Evolutionary conservation across 148 eudicot species (phyloP), one percentile per base, ranked within the genome.

Genomic region (Fagopyrum esculentum): DNA sequence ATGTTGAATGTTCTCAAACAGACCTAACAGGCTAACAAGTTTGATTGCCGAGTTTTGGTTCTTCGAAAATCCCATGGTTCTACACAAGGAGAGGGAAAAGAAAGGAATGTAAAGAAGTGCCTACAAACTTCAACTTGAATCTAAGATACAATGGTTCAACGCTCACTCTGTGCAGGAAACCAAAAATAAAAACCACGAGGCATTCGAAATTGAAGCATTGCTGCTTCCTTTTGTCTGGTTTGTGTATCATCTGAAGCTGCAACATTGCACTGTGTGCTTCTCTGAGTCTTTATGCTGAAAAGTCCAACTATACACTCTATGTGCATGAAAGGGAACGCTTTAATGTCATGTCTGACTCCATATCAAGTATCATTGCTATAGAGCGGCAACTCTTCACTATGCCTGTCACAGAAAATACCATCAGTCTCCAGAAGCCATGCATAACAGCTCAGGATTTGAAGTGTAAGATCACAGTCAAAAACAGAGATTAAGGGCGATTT

Each of bases 351-450:
- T 63, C 45, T 5, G 4, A 7, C 19, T 22, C 12, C 44, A 70
- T 70, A 70, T 71, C 74, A 71, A 19, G 54, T 45, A 47, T 71
- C 74, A 9, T 26, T 71, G 29, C 11, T 49, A 35, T 71, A 71
- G 74, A 71, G 74, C 17, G 74, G 74, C 6, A 54, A 29, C 47
- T 71, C 74, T 71, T 71, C 74, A 9, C 74, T 45, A 71, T 49
- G 55, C 74, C 74, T 71, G 74, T 49, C 30, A 71, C 8, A 17
- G 13, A 71, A 10, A 71, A 9, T 5, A 29, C 54, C 44, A 46
- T 47, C 40, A 71, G 40, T 46, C n/a, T 46, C 19, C 54, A 71
- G 55, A 19, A 71, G 3, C 22, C 9, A 26, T 30, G 16, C 70
- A 6, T 22, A 22, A 22, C 26, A 22, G 26, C 26, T 22, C 26